phyloP scores from a whole-genome alignment of 192 early-diverging fungal genomes.

The Phlyctochytrium arcticum region DNA sequence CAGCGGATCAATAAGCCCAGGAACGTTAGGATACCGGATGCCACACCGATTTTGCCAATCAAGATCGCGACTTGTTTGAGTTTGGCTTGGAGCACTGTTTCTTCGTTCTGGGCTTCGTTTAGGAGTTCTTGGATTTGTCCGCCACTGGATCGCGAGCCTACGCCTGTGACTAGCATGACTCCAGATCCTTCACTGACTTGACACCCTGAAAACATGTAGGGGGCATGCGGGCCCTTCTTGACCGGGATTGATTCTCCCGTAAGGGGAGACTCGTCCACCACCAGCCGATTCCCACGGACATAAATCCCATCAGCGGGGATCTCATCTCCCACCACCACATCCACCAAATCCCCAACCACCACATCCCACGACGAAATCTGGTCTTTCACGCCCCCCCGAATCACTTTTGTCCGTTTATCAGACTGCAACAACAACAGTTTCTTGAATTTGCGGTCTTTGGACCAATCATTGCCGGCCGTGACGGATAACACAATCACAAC shows the following conservation, averaged over 20 bases:
- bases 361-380: slow-evolving; percentile 55
- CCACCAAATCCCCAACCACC: slow-evolving; percentile 54
- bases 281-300: slow-evolving; percentile 46
- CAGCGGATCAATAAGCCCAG: slow-evolving; percentile 48
- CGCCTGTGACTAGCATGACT: slow-evolving; percentile 49
- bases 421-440: slow-evolving; percentile 52
- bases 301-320: slow-evolving; percentile 55
- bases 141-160: slow-evolving; percentile 46
- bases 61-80: slow-evolving; percentile 53
- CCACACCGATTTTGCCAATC: slow-evolving; percentile 60
- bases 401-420: slow-evolving; percentile 52
- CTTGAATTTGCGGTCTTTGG: slow-evolving; percentile 60
- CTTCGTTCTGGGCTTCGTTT: slow-evolving; percentile 51
- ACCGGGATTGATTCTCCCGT: slow-evolving; percentile 59
- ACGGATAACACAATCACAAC: slow-evolving; percentile 55
- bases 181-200: slow-evolving; percentile 55
- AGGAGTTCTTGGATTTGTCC: slow-evolving; percentile 59
- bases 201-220: slow-evolving; percentile 56
- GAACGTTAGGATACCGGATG: slow-evolving; percentile 57
- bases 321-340: slow-evolving; percentile 52
- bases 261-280: slow-evolving; percentile 56
- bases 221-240: slow-evolving; percentile 42
- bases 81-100: slow-evolving; percentile 55
- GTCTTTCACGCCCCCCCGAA: slow-evolving; percentile 48
- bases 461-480: slow-evolving; percentile 58